phyloP scores from a whole-genome alignment of 1,284 basidiomycete species.

The Leccinum laetum region DNA sequence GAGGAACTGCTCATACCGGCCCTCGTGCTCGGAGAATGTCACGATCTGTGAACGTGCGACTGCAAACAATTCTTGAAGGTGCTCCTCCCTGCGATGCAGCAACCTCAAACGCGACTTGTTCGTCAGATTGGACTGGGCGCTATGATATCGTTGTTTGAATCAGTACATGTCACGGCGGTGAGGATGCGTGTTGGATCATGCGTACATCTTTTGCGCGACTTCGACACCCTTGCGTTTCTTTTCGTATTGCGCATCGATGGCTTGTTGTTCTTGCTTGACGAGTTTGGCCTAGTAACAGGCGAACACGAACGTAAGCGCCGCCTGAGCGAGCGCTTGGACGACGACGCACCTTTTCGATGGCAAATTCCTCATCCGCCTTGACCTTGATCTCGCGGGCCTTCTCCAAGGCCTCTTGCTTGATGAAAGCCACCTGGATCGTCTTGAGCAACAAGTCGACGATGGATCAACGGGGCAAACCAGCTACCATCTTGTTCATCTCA shows the following conservation, averaged over 20 bases:
- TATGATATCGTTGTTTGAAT: slow-evolving; percentile 34
- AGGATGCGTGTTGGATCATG: background rate
- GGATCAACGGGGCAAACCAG: slow-evolving; percentile 18
- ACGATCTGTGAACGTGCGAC: slow-evolving; percentile 67
- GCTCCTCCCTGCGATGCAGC: slow-evolving; percentile 90
- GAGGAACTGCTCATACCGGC: slow-evolving; percentile 77
- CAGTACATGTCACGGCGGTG: background rate
- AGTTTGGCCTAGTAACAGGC: slow-evolving; percentile 75
- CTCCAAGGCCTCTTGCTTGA: slow-evolving; percentile 95
- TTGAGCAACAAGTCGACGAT: slow-evolving; percentile 3
- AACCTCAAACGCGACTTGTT: slow-evolving; percentile 95
- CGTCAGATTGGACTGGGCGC: slow-evolving; percentile 93
- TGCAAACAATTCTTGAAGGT: slow-evolving; percentile 88
- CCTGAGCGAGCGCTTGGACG: background rate
- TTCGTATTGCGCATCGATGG: slow-evolving; percentile 90
- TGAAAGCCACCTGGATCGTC: slow-evolving; percentile 81
- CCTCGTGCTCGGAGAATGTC: slow-evolving; percentile 67
- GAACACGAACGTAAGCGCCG: background rate
- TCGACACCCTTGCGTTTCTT: slow-evolving; percentile 94
- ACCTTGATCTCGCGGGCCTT: slow-evolving; percentile 96
- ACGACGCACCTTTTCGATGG: slow-evolving; percentile 85
- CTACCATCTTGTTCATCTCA: slow-evolving; percentile 97
- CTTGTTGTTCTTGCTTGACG: slow-evolving; percentile 91
- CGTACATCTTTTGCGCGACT: slow-evolving; percentile 93
- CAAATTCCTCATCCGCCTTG: slow-evolving; percentile 97